Evolutionary conservation across 2,329 filamentous ascomycete species (phyloP), one percentile per base, ranked within the genome.

Genomic region (Pseudogymnoascus sp.): DNA sequence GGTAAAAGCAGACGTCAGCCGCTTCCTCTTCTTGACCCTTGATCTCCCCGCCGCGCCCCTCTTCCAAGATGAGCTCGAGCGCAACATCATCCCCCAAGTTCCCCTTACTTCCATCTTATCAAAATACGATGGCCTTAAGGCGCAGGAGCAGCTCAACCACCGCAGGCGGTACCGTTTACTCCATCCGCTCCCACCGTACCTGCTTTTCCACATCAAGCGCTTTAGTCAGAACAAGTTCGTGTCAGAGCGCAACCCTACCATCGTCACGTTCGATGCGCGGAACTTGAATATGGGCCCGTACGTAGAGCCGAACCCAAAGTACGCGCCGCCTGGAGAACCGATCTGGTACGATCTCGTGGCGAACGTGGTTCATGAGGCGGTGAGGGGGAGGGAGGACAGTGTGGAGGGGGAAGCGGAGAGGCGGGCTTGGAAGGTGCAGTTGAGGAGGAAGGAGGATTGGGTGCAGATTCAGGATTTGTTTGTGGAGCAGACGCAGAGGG

Each of bases 141-240:
- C 92, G 0, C 93, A 96, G 74, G 95, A 99, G 73, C 91, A 93
- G 73, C 85, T 93, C 70, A 89, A 92, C 62, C 90, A 93, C 71
- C 87, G 95, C 67, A 90, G 93, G 71, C 88, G 95, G 36, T 97
- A 97, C 77, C 87, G 93, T 14, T 82, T 99, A 4, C 79, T 96
- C 60, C 93, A 96, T 72, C 95, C 95, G 0, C 82, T 99, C 0
- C 95, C 95, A 0, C 93, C 93, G 0, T 98, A 89, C 74, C 85
- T 99, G 16, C 81, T 95, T 62, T 92, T 99, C 79, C 93, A 99
- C 79, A 88, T 98, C 79, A 98, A 98, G 79, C 92, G 95, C 70
- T 99, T 99, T 82, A 91, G 88, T 69, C 88, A 90, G 69, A 99
- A 99, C 80, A 96, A 97, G 75, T 99, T 99, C 73, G 90, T 99